Percentiles rank a stretch among this genome's conserved stretches.
phyloP scores from a whole-genome alignment of 495 filamentous ascomycete species.

The Trichocladium uniseriatum region DNA sequence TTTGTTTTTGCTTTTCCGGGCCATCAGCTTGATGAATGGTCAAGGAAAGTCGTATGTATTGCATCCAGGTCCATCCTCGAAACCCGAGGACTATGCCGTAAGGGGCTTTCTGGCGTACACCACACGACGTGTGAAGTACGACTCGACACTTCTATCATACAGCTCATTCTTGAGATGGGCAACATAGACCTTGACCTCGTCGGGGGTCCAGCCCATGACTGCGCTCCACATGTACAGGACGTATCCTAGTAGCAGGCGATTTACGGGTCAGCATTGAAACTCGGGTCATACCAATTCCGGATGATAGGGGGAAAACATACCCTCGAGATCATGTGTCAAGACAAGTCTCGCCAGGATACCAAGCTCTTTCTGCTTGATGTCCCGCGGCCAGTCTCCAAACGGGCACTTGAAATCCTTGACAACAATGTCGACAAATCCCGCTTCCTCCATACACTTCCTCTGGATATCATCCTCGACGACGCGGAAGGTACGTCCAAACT shows the following conservation, averaged over 20 bases:
- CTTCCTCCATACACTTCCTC: not conserved
- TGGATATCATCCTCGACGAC: constrained; percentile 21
- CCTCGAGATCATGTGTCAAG: not conserved
- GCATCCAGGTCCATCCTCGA: too few species aligned
- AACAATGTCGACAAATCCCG: constrained; percentile 6
- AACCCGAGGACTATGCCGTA: too few species aligned
- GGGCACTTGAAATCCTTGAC: not conserved
- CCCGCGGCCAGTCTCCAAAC: not conserved
- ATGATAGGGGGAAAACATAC: not conserved
- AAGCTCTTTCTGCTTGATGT: not conserved
- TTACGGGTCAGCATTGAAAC: too few species aligned
- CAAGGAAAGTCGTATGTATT: too few species aligned
- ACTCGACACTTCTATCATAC: not conserved
- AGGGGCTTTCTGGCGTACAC: not conserved
- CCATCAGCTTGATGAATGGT: too few species aligned
- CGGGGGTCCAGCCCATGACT: not conserved
- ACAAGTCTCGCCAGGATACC: not conserved
- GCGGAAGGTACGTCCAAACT: constrained; percentile 10
- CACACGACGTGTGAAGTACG: not conserved
- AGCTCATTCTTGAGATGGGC: not conserved
- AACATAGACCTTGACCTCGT: not conserved
- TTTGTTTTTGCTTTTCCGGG: too few species aligned
- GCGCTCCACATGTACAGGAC: not conserved
- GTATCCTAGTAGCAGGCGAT: not conserved
- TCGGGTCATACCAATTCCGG: too few species aligned